Evolutionary conservation across 768 basidiomycete genomes (phyloP).

Genomic region (Fistulinella prunicolor): DNA sequence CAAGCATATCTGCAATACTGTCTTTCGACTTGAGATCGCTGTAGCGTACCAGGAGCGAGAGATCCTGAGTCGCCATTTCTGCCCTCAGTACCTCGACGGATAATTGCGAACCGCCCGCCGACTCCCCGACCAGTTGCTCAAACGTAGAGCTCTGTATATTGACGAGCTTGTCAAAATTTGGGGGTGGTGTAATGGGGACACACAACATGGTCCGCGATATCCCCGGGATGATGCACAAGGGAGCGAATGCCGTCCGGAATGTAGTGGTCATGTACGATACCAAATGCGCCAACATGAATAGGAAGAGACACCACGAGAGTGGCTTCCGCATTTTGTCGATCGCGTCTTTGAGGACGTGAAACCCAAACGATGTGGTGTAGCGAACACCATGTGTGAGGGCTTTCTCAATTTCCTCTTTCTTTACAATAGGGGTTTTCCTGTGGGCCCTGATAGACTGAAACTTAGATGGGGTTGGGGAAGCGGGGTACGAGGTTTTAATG

Average conservation of each 20-base stretch:
- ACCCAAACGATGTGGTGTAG: conserved; percentile 37
- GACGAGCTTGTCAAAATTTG: conserved; percentile 60
- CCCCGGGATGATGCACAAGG: conserved; percentile 62
- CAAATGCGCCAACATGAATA: conserved; percentile 50
- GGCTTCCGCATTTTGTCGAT: conserved; percentile 53
- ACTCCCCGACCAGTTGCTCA: conserved; percentile 58
- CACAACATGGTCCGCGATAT: conserved; percentile 51
- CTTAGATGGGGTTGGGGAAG: conserved; percentile 22
- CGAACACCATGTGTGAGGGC: conserved; percentile 21
- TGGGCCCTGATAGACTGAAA: conserved; percentile 18
- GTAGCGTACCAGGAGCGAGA: conserved; percentile 56
- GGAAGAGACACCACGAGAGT: conserved; percentile 49
- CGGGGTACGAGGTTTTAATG: conserved; percentile 19
- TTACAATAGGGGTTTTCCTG: conserved; percentile 29
- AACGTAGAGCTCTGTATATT: conserved; percentile 60
- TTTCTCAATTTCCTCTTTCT: conserved; percentile 24
- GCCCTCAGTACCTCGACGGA: conserved; percentile 71
- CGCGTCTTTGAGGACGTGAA: conserved; percentile 48
- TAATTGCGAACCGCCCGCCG: conserved; percentile 55
- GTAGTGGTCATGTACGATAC: conserved; percentile 39
- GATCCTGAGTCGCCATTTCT: conserved; percentile 72
- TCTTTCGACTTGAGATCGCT: conserved; percentile 64
- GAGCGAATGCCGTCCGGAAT: conserved; percentile 48
- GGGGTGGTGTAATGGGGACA: conserved; percentile 13
- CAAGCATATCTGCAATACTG: conserved; percentile 48